Percentiles rank a stretch among this genome's conserved stretches.
Evolutionary conservation across 75 land plant genomes (phyloP).

Genomic region (Selaginella moellendorffii): DNA sequence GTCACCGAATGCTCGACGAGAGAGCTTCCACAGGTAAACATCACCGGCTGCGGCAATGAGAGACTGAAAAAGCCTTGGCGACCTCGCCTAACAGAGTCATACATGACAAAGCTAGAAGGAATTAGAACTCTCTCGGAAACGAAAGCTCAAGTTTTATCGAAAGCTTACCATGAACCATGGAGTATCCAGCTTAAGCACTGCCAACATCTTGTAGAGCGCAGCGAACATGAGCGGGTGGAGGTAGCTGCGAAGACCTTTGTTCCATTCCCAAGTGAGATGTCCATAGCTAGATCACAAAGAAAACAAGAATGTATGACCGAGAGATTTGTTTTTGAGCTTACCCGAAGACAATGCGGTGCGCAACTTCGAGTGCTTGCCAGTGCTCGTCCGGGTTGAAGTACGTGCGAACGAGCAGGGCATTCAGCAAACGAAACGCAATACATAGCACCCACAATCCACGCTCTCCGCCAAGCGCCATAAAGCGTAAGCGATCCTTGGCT

Average conservation of each 20-base stretch:
- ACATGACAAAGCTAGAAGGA: not conserved
- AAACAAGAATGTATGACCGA: not conserved
- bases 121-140: no score
- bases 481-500: not conserved
- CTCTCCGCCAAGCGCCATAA: slow-evolving; percentile 9
- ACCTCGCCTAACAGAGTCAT: slow-evolving; percentile 31
- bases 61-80: slow-evolving; percentile 75
- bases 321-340: slow-evolving; percentile 11
- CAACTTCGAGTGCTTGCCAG: slow-evolving; percentile 95
- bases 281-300: slow-evolving; percentile 50
- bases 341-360: slow-evolving; percentile 84
- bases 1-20: slow-evolving; percentile 42
- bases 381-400: slow-evolving; percentile 99
- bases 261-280: slow-evolving; percentile 99
- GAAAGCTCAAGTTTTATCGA: no score
- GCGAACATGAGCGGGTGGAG: slow-evolving; percentile 92
- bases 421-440: slow-evolving; percentile 38
- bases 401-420: slow-evolving; percentile 68
- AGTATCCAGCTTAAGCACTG: slow-evolving; percentile 49
- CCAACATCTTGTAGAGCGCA: slow-evolving; percentile 53
- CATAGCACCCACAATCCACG: slow-evolving; percentile 33
- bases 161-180: slow-evolving; percentile 75
- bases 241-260: slow-evolving; percentile 76
- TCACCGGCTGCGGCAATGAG: slow-evolving; percentile 84
- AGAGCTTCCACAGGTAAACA: slow-evolving; percentile 67